phyloP scores from a whole-genome alignment of 179 eudicot genomes.

The Gypsophila paniculata region DNA sequence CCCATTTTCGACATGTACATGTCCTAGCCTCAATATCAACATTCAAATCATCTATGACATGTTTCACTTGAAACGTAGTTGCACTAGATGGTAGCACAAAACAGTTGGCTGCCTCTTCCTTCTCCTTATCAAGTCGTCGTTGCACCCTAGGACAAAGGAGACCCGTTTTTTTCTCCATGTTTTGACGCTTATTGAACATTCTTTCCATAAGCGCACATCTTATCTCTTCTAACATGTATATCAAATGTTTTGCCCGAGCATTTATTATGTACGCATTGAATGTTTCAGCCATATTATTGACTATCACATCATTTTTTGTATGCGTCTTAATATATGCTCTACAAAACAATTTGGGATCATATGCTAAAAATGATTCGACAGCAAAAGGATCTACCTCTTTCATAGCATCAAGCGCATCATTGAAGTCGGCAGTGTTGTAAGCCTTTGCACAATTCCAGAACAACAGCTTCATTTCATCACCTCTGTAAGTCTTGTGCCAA shows the following conservation, averaged over 20 bases:
- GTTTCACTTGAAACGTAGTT: neutral
- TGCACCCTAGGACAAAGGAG: neutral
- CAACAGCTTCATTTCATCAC: neutral
- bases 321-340: neutral
- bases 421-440: neutral
- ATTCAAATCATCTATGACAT: too few species aligned
- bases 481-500: neutral
- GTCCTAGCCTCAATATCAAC: too few species aligned
- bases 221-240: neutral
- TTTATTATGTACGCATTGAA: neutral
- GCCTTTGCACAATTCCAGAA: neutral
- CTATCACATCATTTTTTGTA: neutral
- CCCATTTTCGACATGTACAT: neutral
- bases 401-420: neutral
- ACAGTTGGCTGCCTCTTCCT: neutral
- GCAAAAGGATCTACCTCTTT: neutral
- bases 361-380: neutral
- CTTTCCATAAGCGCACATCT: neutral
- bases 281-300: slow-evolving; percentile 7
- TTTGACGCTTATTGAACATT: neutral
- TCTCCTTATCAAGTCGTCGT: neutral
- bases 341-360: neutral
- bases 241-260: neutral
- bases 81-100: neutral
- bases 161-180: neutral